These are phyloP conservation scores for Solanum megistacrolobum DNA, from an alignment of 257 asterid genomes.

Conservation along the genomic window DNA sequence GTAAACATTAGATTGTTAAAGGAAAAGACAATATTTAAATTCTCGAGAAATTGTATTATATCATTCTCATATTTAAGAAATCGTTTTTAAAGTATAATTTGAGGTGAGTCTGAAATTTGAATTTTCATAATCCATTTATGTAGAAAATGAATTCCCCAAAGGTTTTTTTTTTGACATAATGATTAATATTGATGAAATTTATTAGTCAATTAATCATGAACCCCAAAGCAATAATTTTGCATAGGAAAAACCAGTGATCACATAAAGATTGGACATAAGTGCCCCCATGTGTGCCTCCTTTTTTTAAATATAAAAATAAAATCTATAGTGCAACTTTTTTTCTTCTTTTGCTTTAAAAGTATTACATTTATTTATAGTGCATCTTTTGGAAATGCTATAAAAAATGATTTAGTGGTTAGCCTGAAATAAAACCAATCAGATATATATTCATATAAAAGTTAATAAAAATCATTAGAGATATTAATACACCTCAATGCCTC, in stretches of 20 bases:
- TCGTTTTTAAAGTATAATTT: background rate
- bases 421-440: background rate
- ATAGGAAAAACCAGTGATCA: slow-evolving; percentile 1
- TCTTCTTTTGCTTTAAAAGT: background rate
- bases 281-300: slow-evolving; percentile 21
- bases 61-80: background rate
- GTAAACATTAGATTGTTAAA: background rate
- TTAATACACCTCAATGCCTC: background rate
- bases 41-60: background rate
- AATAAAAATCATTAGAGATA: background rate
- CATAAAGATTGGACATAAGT: slow-evolving; percentile 15
- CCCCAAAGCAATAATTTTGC: background rate
- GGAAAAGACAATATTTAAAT: background rate
- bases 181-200: background rate
- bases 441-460: background rate
- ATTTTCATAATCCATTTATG: background rate
- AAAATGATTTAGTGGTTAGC: background rate
- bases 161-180: background rate
- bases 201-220: background rate
- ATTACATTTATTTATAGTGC: background rate
- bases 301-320: background rate
- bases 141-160: background rate
- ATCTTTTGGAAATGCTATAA: background rate
- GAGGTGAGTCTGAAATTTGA: background rate
- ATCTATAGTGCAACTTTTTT: background rate